Conservation (phyloP, 2,329 filamentous ascomycete genomes). For the Colletotrichum godetiae region DNA sequence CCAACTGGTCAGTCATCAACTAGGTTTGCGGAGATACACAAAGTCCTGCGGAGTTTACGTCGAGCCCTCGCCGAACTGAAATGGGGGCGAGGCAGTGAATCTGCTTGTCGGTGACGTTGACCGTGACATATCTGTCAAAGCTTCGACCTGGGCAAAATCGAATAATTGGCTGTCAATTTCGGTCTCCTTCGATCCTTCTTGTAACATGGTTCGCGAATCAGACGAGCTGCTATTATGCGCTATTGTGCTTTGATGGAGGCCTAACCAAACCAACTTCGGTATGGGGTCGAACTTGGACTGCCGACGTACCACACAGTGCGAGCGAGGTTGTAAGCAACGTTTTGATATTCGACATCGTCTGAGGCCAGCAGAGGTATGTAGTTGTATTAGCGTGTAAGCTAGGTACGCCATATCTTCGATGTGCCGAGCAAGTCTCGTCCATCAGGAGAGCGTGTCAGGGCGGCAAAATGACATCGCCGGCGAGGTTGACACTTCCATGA, state of each 20-base stretch:
- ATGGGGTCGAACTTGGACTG: constrained; percentile 5
- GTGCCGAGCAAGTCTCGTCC: not conserved
- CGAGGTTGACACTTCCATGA: not conserved
- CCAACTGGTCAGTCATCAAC: constrained; percentile 7
- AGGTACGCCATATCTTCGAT: not conserved
- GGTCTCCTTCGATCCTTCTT: not conserved
- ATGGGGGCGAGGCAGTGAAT: not conserved
- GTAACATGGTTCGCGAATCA: not conserved
- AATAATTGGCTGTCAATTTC: not conserved
- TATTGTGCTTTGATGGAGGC: not conserved
- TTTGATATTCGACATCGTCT: not conserved
- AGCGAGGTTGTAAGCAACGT: not conserved
- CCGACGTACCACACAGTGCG: constrained; percentile 13
- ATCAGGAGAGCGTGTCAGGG: not conserved
- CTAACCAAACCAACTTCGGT: not conserved
- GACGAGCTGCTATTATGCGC: constrained; percentile 2
- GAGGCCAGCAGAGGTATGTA: constrained; percentile 2
- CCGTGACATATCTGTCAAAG: not conserved
- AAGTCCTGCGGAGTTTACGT: constrained; percentile 2
- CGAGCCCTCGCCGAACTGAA: not conserved
- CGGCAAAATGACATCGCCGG: not conserved
- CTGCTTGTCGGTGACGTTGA: constrained; percentile 8
- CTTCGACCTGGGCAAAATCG: not conserved
- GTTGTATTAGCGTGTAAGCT: not conserved
- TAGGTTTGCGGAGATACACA: constrained; percentile 9